Evolutionary conservation across 2,329 filamentous ascomycete species (phyloP).

Genomic region (Paraphoma sp.): DNA sequence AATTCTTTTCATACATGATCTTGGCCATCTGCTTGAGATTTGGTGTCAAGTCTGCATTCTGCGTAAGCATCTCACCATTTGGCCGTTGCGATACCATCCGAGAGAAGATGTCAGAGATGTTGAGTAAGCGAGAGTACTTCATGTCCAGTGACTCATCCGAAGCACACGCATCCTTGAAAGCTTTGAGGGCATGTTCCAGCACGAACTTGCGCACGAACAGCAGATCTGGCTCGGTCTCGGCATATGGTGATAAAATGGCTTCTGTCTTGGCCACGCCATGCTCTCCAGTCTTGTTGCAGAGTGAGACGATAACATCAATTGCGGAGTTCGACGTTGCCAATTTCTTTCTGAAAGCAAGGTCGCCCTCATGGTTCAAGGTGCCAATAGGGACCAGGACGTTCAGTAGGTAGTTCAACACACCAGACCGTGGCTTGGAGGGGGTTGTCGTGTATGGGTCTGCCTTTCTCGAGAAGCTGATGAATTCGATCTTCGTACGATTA

Average conservation of each 20-base stretch:
- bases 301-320: constrained; percentile 81
- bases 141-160: constrained; percentile 81
- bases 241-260: constrained; percentile 45
- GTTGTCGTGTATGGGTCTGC: constrained; percentile 83
- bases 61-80: constrained; percentile 45
- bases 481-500: constrained; percentile 94
- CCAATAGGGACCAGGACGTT: constrained; percentile 75
- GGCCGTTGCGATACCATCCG: constrained; percentile 76
- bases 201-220: constrained; percentile 95
- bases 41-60: constrained; percentile 43
- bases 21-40: constrained; percentile 87
- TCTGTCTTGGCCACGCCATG: constrained; percentile 63
- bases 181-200: constrained; percentile 87
- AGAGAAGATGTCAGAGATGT: constrained; percentile 88
- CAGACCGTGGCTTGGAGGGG: constrained; percentile 91
- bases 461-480: constrained; percentile 98
- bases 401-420: constrained; percentile 91
- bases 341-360: constrained; percentile 81
- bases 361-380: constrained; percentile 74
- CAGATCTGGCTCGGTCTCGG: constrained; percentile 82
- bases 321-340: constrained; percentile 84
- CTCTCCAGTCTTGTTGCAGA: constrained; percentile 89
- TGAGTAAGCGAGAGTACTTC: constrained; percentile 87
- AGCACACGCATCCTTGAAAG: constrained; percentile 84
- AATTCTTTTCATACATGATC: constrained; percentile 98